These are phyloP conservation scores for Mycena belliarum DNA, from an alignment of 768 basidiomycete genomes.

Conservation along the genomic window DNA sequence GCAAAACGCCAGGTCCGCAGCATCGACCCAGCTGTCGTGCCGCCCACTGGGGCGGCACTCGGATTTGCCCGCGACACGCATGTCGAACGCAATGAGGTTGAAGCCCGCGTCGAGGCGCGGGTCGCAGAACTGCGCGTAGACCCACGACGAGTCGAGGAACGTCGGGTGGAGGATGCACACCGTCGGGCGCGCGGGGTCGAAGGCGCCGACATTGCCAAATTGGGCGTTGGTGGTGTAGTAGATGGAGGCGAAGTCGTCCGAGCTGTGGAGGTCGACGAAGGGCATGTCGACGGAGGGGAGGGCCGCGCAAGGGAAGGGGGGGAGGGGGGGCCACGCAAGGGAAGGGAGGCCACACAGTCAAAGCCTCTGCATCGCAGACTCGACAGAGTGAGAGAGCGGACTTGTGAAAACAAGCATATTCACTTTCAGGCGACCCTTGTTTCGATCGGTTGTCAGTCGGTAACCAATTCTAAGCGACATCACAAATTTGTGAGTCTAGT, in stretches of 20 bases:
- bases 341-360: no score
- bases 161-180: constrained; percentile 68
- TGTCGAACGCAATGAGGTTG: constrained; percentile 78
- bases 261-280: constrained; percentile 62
- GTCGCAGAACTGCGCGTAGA: constrained; percentile 67
- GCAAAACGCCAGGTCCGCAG: constrained; percentile 72
- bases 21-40: constrained; percentile 78
- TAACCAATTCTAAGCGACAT: neutral
- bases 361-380: neutral
- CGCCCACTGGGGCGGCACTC: constrained; percentile 49
- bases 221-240: constrained; percentile 70
- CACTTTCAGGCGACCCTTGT: no score
- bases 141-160: constrained; percentile 71
- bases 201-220: constrained; percentile 61
- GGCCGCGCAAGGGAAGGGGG: neutral
- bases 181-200: constrained; percentile 66
- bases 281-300: constrained; percentile 48
- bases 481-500: no score
- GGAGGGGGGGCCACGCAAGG: neutral
- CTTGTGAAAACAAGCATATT: no score
- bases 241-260: constrained; percentile 68
- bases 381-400: neutral
- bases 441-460: neutral
- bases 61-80: constrained; percentile 63
- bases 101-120: constrained; percentile 55